Evolutionary conservation across 768 basidiomycete genomes (phyloP).

Genomic region (Leccinum subgranulosum): DNA sequence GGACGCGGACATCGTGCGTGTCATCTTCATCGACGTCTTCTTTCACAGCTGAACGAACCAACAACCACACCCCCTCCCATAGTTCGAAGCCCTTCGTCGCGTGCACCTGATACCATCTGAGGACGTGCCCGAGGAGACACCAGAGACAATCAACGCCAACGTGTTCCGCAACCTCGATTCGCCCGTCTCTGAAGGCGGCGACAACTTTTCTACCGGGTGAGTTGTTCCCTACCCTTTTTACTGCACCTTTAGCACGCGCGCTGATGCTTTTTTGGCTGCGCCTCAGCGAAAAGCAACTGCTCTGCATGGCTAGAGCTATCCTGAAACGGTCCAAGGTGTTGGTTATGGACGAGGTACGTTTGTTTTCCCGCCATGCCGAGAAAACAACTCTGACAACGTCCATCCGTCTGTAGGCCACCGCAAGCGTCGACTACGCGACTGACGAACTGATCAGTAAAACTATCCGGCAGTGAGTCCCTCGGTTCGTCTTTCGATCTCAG

Average conservation of each 20-base stretch:
- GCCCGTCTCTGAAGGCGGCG: conserved; percentile 76
- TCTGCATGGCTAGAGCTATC: conserved; percentile 88
- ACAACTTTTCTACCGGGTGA: conserved; percentile 86
- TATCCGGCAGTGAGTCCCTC: conserved; percentile 62
- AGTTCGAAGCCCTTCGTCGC: conserved; percentile 83
- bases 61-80: neutral
- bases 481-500: neutral
- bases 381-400: neutral
- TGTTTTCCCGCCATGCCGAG: neutral
- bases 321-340: conserved; percentile 73
- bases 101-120: conserved; percentile 73
- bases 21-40: neutral
- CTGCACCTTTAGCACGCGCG: neutral
- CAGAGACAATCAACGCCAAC: conserved; percentile 59
- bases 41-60: neutral
- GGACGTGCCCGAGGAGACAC: conserved; percentile 38
- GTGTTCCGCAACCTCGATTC: conserved; percentile 77
- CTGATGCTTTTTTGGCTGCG: neutral
- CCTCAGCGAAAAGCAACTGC: conserved; percentile 72
- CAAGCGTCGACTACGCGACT: conserved; percentile 81
- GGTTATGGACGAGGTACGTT: conserved; percentile 76
- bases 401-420: conserved; percentile 50
- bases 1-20: conserved; percentile 73
- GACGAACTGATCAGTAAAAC: conserved; percentile 85
- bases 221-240: conserved; percentile 8